Base-by-base conservation (phyloP, 2,329 filamentous ascomycete species). In the Emergomyces pasteurianus region DNA sequence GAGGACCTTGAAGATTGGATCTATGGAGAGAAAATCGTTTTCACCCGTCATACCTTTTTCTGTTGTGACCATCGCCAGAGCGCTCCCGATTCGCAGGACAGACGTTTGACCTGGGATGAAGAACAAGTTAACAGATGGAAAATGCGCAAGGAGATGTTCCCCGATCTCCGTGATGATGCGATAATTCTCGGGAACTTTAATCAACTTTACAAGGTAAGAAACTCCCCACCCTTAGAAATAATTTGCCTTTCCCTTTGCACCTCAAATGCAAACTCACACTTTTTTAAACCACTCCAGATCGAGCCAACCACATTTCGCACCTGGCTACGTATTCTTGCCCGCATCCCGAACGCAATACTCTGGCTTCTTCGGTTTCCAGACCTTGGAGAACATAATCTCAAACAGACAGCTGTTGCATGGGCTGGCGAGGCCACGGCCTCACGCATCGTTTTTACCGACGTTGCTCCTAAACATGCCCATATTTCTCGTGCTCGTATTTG, bases 281-380 rank as follows among this genome's bases (percentile, higher is more conserved):
- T 58, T 46, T 63, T 63, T 58, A 63, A 62, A 26, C 60, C n/a
- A 28, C 34, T 58, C 21, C 63, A 96, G 91, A 97, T 99, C 74
- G 94, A 99, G 67, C 94, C 94, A 1, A 95, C 91, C 3, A 96
- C 91, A 8, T 97, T 97, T 76, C 88, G 94, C 58, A 90, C 89
- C 49, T 99, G 94, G 92, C 79, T 99, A 34, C 89, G 94, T 60
- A 96, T 99, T 65, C 81, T 99, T 23, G 83, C 89, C 42, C 84
- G 83, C 62, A 86, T 92, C 18, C 92, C 92, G 0, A 95, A 94
- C 63, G 89, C 92, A 9, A 83, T 96, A 43, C 81, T 99, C 31
- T 99, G 94, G 94, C 83, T 99, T 4, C 83, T 99, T n/a, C 88
- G 92, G 46, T 99, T 99, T 71, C 94, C 94, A 0, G 94, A 97